Base-by-base conservation (phyloP, 306 rosid genomes). In the Comarum palustre region DNA sequence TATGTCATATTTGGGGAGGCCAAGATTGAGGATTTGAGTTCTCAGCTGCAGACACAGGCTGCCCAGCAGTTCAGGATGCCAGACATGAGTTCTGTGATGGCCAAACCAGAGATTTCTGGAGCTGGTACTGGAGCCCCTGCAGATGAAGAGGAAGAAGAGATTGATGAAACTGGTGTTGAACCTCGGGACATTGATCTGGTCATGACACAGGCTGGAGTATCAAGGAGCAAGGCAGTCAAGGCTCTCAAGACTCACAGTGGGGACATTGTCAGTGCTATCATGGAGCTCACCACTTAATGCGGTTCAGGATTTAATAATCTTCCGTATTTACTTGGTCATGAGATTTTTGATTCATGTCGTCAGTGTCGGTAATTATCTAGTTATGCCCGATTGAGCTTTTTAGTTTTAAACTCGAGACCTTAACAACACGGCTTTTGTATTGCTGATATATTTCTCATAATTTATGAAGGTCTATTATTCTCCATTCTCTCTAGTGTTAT, bases 51-150 rank as follows among this genome's bases (percentile, higher is more conserved):
- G 86, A 81, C 90, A 1, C 96, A 89, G 81, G 96, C 97, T 45
- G 96, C 97, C 16, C 96, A 89, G 82, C 97, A 91, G 85, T 91
- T 91, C 81, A 91, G 89, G 83, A 87, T 87, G 93, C 96, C 90
- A 13, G 97, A 89, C 71, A 73, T 86, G 84, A 88, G 87, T 68
- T 83, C 96, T 25, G 84, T 80, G 69, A 84, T 79, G 68, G 85
- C 87, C 0, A 89, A 87, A 79, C 80, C 91, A 47, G 96, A 89
- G 48, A 80, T 71, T 43, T 75, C 84, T n/a, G 80, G 84, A 0
- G 42, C 88, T 6, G 85, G 84, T 82, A 77, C 83, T 0, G 92
- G 80, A 41, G 71, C 76, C 45, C 90, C 58, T 41, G 86, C 82
- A 0, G 93, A 87, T 39, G 96, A 87, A 50, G 96, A 85, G 63